phyloP scores from a whole-genome alignment of 177 flowering plant species.

The Vitis hybrid region DNA sequence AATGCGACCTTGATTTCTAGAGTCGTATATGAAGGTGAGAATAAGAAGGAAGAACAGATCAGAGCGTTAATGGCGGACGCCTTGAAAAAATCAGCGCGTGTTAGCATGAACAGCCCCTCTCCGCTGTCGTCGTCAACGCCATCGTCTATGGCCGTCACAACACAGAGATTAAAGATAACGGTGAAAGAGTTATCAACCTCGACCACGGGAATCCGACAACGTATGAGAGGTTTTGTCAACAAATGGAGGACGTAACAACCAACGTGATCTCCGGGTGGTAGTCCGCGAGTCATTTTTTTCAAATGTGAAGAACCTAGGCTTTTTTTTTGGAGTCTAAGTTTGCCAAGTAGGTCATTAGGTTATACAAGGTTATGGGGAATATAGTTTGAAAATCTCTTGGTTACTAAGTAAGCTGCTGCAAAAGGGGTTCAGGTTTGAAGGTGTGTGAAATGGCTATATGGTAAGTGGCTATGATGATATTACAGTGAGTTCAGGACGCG shows the following conservation, averaged over 20 bases:
- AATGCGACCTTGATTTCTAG: slow-evolving; percentile 39
- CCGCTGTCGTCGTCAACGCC: background rate
- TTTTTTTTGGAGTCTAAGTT: slow-evolving; percentile 67
- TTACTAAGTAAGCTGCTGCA: too few relatives aligned
- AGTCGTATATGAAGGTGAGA: slow-evolving; percentile 15
- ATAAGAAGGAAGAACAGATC: background rate
- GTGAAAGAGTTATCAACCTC: slow-evolving; percentile 40
- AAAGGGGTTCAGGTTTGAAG: too few relatives aligned
- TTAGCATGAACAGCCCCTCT: background rate
- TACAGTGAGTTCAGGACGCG: too few relatives aligned
- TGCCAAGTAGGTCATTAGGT: slow-evolving; percentile 39
- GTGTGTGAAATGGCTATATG: too few relatives aligned
- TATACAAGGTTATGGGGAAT: slow-evolving; percentile 75
- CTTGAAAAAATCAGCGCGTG: slow-evolving; percentile 5
- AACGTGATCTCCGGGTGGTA: slow-evolving; percentile 60
- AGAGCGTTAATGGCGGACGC: background rate
- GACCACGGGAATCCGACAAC: slow-evolving; percentile 88
- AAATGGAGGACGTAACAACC: slow-evolving; percentile 49
- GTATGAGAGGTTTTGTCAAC: slow-evolving; percentile 69
- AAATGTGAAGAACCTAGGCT: slow-evolving; percentile 30
- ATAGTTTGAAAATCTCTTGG: slow-evolving; percentile 26
- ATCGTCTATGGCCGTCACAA: background rate
- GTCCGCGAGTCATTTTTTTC: slow-evolving; percentile 70
- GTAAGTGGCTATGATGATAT: too few relatives aligned
- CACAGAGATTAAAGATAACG: slow-evolving; percentile 11